Base-by-base conservation (phyloP, 2,329 filamentous ascomycete genomes). In the Exophiala oligosperma region DNA sequence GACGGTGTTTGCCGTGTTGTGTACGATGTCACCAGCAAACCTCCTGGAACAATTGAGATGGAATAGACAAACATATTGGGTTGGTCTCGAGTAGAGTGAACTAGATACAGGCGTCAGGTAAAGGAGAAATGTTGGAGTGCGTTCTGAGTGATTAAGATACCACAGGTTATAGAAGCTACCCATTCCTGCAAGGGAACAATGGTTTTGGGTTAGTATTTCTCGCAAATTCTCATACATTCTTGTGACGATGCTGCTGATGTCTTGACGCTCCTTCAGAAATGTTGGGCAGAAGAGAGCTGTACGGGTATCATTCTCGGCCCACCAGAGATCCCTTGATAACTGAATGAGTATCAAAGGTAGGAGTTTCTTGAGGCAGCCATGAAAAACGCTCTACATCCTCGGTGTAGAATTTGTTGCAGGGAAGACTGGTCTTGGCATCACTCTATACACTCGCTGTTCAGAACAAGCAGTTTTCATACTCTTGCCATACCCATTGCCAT, bases 31-130 rank as follows among this genome's bases (percentile, higher is more conserved):
- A 87, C 84, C 23, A 84, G 82, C 72, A 88, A 88, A 76, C 85
- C 86, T 51, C 86, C 85, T 49, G 85, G 84, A 60, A 91, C 88
- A 1, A 90, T 91, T 69, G 88, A 90, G 77, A 83, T 90, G 77
- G 86, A 90, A 76, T 91, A 59, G 44, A 23, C 26, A 14, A 24
- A n/a, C 6, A 23, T 5, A n/a, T 43, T 17, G n/a, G 21, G 21
- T 17, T 43, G 14, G 37, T n/a, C 11, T 43, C 12, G n/a, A 5
- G n/a, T 23, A 14, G 40, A 43, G 40, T 5, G 21, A 14, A 17
- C 40, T 43, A 43, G 40, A 43, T 17, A 43, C 21, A 17, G 40
- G 40, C 40, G 40, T 43, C 21, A 11, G 40, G 40, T n/a, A 9
- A n/a, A 5, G 14, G 12, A 23, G n/a, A 14, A 11, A 17, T 11